phyloP scores from a whole-genome alignment of 1,284 basidiomycete species.

The Leccinum pachyderme region DNA sequence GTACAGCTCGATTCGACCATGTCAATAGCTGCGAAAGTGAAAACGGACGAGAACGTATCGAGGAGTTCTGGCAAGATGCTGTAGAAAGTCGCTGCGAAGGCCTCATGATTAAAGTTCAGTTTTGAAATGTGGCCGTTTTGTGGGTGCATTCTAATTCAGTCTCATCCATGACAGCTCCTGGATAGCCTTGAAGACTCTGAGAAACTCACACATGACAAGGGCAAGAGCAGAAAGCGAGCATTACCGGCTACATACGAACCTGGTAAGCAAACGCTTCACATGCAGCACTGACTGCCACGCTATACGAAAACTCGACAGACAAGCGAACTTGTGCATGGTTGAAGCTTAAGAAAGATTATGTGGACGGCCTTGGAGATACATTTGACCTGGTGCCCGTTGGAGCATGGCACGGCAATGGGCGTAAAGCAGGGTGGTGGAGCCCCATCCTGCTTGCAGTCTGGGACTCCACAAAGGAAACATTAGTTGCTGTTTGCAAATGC shows the following conservation, averaged over 20 bases:
- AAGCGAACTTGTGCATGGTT: conserved; percentile 78
- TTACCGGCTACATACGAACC: conserved; percentile 91
- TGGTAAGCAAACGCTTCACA: conserved; percentile 38
- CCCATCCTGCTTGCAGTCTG: conserved; percentile 85
- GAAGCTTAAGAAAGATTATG: conserved; percentile 84
- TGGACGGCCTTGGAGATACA: conserved; percentile 60
- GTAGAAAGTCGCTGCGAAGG: conserved; percentile 87
- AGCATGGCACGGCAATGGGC: conserved; percentile 91
- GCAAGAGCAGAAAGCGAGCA: conserved; percentile 58
- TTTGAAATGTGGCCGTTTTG: conserved; percentile 17
- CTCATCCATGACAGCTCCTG: conserved; percentile 47
- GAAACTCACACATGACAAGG: conserved; percentile 30
- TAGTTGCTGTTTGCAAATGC: conserved; percentile 87
- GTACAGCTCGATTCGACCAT: conserved; percentile 71
- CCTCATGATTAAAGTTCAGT: conserved; percentile 84
- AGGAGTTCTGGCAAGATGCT: conserved; percentile 78
- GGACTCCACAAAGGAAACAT: conserved; percentile 65
- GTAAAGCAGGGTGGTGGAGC: conserved; percentile 92
- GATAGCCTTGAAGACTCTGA: conserved; percentile 50
- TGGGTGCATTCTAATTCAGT: not conserved
- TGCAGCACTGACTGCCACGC: not conserved
- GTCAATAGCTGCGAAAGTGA: conserved; percentile 78
- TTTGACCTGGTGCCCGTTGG: conserved; percentile 74
- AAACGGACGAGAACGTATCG: conserved; percentile 60
- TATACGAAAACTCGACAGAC: conserved; percentile 40